These are phyloP conservation scores for Gossypium herbaceum DNA, from an alignment of 345 rosid genomes.

Conservation along the genomic window DNA sequence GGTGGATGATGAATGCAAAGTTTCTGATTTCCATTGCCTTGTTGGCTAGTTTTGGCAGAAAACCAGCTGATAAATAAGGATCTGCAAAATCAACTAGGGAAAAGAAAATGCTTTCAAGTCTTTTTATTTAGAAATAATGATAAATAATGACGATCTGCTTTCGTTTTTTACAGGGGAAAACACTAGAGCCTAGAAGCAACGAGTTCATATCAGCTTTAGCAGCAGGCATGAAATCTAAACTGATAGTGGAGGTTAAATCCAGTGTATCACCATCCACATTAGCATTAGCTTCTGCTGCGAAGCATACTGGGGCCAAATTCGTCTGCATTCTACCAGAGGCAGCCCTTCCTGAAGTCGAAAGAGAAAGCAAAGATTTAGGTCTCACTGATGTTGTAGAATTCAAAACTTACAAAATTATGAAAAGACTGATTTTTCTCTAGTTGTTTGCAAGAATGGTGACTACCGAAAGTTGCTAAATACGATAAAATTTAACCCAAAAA, in stretches of 20 bases:
- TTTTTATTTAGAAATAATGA: neutral
- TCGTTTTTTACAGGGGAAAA: slow-evolving; percentile 3
- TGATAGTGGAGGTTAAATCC: slow-evolving; percentile 41
- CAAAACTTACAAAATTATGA: slow-evolving; percentile 29
- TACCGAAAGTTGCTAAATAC: slow-evolving; percentile 23
- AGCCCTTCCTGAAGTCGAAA: slow-evolving; percentile 26
- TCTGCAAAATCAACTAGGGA: neutral
- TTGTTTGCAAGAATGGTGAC: slow-evolving; percentile 38
- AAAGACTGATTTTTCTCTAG: slow-evolving; percentile 41
- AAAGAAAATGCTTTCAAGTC: neutral
- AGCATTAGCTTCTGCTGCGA: slow-evolving; percentile 29
- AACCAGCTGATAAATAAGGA: neutral
- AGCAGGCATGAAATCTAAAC: slow-evolving; percentile 40
- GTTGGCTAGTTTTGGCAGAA: neutral
- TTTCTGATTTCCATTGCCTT: neutral
- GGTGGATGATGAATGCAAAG: neutral
- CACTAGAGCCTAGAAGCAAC: slow-evolving; percentile 35
- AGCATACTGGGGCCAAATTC: slow-evolving; percentile 26
- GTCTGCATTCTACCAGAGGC: slow-evolving; percentile 43
- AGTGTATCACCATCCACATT: slow-evolving; percentile 37
- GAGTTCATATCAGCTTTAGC: slow-evolving; percentile 58
- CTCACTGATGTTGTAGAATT: slow-evolving; percentile 41
- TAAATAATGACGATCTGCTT: neutral
- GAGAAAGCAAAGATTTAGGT: slow-evolving; percentile 30
- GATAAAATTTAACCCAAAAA: slow-evolving; percentile 34